Percentiles rank a stretch among this genome's conserved stretches.
These are phyloP conservation scores for Trichoderma simmonsii DNA, from an alignment of 2,329 filamentous ascomycete species.

Conservation along the genomic window DNA sequence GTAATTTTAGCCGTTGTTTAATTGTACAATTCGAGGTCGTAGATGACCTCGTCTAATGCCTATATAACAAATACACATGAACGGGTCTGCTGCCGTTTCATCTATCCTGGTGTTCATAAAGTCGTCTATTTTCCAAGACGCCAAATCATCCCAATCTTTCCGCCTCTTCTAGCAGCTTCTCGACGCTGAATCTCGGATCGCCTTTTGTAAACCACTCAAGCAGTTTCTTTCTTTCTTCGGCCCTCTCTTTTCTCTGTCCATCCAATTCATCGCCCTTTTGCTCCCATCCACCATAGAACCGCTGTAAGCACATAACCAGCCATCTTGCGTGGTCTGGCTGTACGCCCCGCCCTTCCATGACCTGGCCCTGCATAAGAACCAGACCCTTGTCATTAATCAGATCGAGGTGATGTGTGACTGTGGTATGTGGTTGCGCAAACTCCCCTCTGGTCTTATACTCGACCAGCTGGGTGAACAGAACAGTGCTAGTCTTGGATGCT, in stretches of 20 bases:
- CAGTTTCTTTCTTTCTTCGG: slow-evolving; percentile 62
- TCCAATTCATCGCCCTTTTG: slow-evolving; percentile 36
- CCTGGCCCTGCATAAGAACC: slow-evolving; percentile 80
- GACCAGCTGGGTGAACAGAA: slow-evolving; percentile 90
- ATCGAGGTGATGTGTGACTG: slow-evolving; percentile 87
- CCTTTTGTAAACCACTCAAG: slow-evolving; percentile 80
- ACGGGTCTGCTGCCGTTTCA: background rate
- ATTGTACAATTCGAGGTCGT: background rate
- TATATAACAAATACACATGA: slow-evolving; percentile 5
- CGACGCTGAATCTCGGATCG: slow-evolving; percentile 75
- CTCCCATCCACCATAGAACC: slow-evolving; percentile 77
- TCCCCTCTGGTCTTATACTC: slow-evolving; percentile 90
- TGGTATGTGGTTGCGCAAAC: slow-evolving; percentile 89
- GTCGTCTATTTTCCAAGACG: background rate
- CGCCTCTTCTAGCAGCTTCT: slow-evolving; percentile 82
- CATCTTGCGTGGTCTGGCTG: slow-evolving; percentile 80
- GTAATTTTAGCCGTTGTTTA: background rate
- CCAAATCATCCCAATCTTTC: slow-evolving; percentile 63
- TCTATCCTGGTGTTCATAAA: background rate
- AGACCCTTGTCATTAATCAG: slow-evolving; percentile 69
- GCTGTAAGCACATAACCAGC: slow-evolving; percentile 88
- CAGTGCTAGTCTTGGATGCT: slow-evolving; percentile 60
- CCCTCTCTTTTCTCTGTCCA: slow-evolving; percentile 51
- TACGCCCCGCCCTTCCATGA: slow-evolving; percentile 73
- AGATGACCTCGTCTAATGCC: background rate